These are phyloP conservation scores for Penicillium sp. DNA, from an alignment of 2,329 filamentous ascomycete genomes.

Conservation along the genomic window DNA sequence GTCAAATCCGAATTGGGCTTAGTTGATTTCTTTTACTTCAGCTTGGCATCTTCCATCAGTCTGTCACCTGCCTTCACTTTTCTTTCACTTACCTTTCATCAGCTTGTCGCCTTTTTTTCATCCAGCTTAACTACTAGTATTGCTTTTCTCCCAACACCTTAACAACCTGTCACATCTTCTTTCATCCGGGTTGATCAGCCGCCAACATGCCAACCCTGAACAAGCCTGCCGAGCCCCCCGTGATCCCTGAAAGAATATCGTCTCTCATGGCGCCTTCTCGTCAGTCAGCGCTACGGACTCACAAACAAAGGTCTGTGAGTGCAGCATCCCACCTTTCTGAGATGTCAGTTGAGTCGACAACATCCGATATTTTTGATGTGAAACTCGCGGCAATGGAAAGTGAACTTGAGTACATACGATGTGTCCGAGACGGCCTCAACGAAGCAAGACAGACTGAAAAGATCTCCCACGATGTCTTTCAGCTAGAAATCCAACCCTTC, in stretches of 20 bases:
- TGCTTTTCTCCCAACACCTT: too few relatives aligned
- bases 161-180: too few relatives aligned
- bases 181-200: too few relatives aligned
- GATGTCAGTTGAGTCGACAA: neutral
- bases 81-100: too few relatives aligned
- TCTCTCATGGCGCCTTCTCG: neutral
- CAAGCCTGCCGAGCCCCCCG: neutral
- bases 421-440: neutral
- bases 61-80: too few relatives aligned
- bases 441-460: neutral
- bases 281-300: neutral
- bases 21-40: too few relatives aligned
- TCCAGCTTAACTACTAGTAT: too few relatives aligned
- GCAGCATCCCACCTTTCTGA: neutral
- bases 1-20: too few relatives aligned
- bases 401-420: neutral
- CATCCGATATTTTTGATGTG: neutral
- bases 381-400: neutral
- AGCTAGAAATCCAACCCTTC: neutral
- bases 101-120: too few relatives aligned
- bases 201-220: neutral
- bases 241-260: neutral
- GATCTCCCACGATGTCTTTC: neutral
- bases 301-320: neutral
- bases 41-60: too few relatives aligned